phyloP scores from a whole-genome alignment of 768 basidiomycete genomes.

The Neoboletus brunneissimus region DNA sequence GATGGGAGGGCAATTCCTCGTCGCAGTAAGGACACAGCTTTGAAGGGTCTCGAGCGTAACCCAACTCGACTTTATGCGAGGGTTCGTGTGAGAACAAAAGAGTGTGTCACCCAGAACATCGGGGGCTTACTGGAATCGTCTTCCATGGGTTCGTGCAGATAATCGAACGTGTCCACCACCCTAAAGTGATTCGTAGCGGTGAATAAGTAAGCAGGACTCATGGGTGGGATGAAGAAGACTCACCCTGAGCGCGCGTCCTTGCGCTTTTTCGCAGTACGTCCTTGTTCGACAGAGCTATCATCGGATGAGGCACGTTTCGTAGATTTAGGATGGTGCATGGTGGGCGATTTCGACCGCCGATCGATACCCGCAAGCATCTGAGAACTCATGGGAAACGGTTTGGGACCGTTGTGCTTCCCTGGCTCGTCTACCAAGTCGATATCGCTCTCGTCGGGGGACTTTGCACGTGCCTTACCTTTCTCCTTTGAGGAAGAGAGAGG shows the following conservation, averaged over 20 bases:
- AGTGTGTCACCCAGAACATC: not conserved
- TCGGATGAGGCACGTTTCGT: slow-evolving; percentile 35
- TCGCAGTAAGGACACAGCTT: slow-evolving; percentile 84
- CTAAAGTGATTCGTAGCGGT: slow-evolving; percentile 7
- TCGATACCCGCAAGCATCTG: slow-evolving; percentile 41
- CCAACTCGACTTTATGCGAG: slow-evolving; percentile 45
- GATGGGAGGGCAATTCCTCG: slow-evolving; percentile 56
- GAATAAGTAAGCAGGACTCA: slow-evolving; percentile 12
- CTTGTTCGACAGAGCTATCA: slow-evolving; percentile 29
- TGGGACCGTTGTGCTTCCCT: slow-evolving; percentile 2
- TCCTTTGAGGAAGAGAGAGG: slow-evolving; percentile 18
- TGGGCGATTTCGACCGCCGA: slow-evolving; percentile 25
- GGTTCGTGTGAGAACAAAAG: not conserved
- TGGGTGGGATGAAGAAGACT: not conserved
- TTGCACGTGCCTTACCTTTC: slow-evolving; percentile 20
- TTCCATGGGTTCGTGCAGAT: slow-evolving; percentile 25
- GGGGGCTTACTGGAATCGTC: slow-evolving; percentile 42
- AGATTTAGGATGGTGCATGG: slow-evolving; percentile 4
- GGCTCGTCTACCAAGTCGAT: not conserved
- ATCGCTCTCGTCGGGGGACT: slow-evolving; percentile 1
- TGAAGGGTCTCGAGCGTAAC: slow-evolving; percentile 54
- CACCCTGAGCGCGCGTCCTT: slow-evolving; percentile 28
- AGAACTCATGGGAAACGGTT: slow-evolving; percentile 51
- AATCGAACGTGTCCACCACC: slow-evolving; percentile 4
- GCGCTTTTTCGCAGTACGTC: slow-evolving; percentile 31